These are phyloP conservation scores for Cichorium intybus DNA, from an alignment of 140 eudicot species.

Conservation along the genomic window DNA sequence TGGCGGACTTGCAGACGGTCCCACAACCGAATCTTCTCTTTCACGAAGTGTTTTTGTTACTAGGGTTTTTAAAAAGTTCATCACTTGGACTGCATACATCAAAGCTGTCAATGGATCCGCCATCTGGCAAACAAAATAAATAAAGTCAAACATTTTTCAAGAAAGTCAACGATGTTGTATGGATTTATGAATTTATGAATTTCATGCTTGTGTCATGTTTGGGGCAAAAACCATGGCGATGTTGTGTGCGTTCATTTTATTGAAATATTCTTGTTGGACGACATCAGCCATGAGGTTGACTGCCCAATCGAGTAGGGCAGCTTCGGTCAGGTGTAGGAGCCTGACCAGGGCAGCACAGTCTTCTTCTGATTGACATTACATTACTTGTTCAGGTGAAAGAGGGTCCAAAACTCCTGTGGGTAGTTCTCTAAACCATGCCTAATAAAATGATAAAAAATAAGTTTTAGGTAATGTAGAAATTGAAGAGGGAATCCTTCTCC, in stretches of 20 bases:
- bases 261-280: conserved; percentile 69
- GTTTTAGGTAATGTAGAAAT: background rate
- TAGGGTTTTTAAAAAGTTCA: conserved; percentile 87
- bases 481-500: background rate
- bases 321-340: conserved; percentile 74
- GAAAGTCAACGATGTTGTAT: background rate
- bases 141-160: background rate
- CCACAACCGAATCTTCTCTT: conserved; percentile 56
- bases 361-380: conserved; percentile 79
- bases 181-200: background rate
- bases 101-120: conserved; percentile 94
- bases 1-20: conserved; percentile 34
- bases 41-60: conserved; percentile 59
- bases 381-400: conserved; percentile 68
- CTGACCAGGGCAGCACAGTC: conserved; percentile 61
- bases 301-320: conserved; percentile 87
- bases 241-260: conserved; percentile 89
- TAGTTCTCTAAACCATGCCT: conserved; percentile 95
- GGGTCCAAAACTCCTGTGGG: conserved; percentile 78
- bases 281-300: conserved; percentile 91
- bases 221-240: conserved; percentile 92
- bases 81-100: conserved; percentile 95
- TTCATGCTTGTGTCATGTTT: conserved; percentile 51
- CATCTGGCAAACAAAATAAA: conserved; percentile 44
- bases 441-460: background rate